Evolutionary conservation across 202 grass and related monocot species (phyloP).

Genomic region (Hordeum pubiflorum): DNA sequence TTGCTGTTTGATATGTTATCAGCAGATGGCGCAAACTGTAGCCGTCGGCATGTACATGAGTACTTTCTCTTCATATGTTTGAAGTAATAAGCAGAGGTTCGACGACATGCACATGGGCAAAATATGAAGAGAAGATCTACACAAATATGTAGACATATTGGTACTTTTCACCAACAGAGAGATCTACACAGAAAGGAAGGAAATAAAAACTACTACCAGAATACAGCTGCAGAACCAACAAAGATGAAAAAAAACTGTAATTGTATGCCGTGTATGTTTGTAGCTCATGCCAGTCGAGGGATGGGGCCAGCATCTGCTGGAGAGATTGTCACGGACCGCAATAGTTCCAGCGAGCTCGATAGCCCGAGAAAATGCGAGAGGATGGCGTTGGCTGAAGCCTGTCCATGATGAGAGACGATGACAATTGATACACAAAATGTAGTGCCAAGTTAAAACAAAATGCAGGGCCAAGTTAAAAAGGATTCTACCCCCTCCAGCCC

Average conservation of each 20-base stretch:
- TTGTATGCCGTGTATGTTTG: not conserved
- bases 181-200: not conserved
- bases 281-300: conserved; percentile 37
- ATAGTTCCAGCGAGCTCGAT: conserved; percentile 61
- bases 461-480: not conserved
- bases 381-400: conserved; percentile 85
- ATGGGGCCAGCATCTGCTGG: conserved; percentile 27
- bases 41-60: not conserved
- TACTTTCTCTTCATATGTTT: not conserved
- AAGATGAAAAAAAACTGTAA: not conserved
- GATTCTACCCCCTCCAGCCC: not conserved
- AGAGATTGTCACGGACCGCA: conserved; percentile 55
- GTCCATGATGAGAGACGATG: not conserved
- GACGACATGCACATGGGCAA: not conserved
- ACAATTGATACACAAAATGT: not conserved
- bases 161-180: not conserved
- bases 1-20: not conserved
- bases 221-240: not conserved
- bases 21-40: not conserved
- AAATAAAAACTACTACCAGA: not conserved
- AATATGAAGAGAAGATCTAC: too few relatives aligned
- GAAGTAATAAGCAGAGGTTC: not conserved
- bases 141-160: too few relatives aligned
- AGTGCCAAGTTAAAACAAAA: not conserved
- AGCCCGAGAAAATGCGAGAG: conserved; percentile 85